Evolutionary conservation across 2,329 filamentous ascomycete genomes (phyloP).

Genomic region (Botryotinia narcissicola): DNA sequence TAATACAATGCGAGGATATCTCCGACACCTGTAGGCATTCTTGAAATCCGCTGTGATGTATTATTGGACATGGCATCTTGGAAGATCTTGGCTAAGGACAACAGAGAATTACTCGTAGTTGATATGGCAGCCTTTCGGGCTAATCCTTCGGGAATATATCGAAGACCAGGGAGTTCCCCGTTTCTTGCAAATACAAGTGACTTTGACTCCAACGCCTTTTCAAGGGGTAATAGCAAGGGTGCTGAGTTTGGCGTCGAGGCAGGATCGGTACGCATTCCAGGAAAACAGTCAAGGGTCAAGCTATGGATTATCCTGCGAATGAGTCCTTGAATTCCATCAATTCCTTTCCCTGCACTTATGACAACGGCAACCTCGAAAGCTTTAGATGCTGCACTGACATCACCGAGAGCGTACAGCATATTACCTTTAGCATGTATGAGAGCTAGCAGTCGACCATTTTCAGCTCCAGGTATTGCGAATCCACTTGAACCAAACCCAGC

Average conservation of each 20-base stretch:
- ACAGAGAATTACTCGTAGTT: slow-evolving; percentile 90
- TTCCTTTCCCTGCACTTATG: slow-evolving; percentile 73
- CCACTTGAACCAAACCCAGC: slow-evolving; percentile 71
- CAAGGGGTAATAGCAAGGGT: slow-evolving; percentile 77
- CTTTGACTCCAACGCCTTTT: slow-evolving; percentile 78
- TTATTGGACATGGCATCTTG: slow-evolving; percentile 86
- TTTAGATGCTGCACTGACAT: slow-evolving; percentile 74
- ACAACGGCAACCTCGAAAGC: slow-evolving; percentile 95
- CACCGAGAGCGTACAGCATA: slow-evolving; percentile 87
- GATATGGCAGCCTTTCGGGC: slow-evolving; percentile 79
- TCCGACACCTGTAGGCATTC: slow-evolving; percentile 72
- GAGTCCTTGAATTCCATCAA: slow-evolving; percentile 70
- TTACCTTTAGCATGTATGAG: slow-evolving; percentile 98
- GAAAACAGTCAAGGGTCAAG: slow-evolving; percentile 51
- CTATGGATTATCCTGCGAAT: slow-evolving; percentile 75
- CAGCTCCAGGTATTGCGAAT: slow-evolving; percentile 77
- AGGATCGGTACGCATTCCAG: slow-evolving; percentile 38
- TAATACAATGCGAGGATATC: slow-evolving; percentile 96
- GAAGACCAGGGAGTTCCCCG: slow-evolving; percentile 77
- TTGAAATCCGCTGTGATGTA: slow-evolving; percentile 48
- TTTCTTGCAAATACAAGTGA: slow-evolving; percentile 75
- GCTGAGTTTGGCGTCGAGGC: slow-evolving; percentile 21
- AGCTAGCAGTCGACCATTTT: slow-evolving; percentile 91
- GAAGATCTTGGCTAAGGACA: slow-evolving; percentile 96
- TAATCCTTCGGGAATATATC: slow-evolving; percentile 66